These are phyloP conservation scores for Kwoniella europaea DNA, from an alignment of 768 basidiomycete species.

Conservation along the genomic window DNA sequence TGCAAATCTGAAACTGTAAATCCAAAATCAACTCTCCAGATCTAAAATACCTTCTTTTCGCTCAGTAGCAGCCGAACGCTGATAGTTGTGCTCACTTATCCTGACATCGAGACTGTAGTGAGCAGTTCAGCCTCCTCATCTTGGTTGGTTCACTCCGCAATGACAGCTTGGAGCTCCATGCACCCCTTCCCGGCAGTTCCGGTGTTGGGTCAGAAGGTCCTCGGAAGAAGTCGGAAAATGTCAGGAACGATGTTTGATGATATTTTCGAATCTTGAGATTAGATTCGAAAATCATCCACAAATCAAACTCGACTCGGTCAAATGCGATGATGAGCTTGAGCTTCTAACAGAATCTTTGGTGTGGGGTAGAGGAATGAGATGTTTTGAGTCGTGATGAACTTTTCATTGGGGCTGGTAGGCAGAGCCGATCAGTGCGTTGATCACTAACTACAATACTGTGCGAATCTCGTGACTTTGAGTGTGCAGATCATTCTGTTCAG, in stretches of 20 bases:
- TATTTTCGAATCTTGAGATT: slow-evolving; percentile 9
- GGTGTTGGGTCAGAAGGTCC: neutral
- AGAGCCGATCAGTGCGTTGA: neutral
- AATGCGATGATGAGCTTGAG: neutral
- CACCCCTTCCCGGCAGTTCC: neutral
- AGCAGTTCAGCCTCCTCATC: too few relatives aligned
- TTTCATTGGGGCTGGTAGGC: neutral
- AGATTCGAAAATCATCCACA: slow-evolving; percentile 7
- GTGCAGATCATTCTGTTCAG: neutral
- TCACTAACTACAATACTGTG: neutral
- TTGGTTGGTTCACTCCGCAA: too few relatives aligned
- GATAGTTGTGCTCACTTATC: neutral
- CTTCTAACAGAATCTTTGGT: neutral
- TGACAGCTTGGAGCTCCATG: neutral
- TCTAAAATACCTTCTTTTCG: too few relatives aligned
- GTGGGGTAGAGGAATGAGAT: neutral
- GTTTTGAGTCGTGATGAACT: neutral
- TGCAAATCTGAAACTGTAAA: slow-evolving; percentile 6
- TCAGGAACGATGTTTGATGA: slow-evolving; percentile 1
- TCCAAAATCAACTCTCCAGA: neutral
- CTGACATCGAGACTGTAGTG: neutral
- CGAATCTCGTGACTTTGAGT: neutral
- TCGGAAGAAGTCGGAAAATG: slow-evolving; percentile 12
- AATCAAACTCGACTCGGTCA: neutral
- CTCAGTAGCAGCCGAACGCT: too few relatives aligned